Base-by-base conservation (phyloP, 495 filamentous ascomycete species). In the Penicillium alfredii region DNA sequence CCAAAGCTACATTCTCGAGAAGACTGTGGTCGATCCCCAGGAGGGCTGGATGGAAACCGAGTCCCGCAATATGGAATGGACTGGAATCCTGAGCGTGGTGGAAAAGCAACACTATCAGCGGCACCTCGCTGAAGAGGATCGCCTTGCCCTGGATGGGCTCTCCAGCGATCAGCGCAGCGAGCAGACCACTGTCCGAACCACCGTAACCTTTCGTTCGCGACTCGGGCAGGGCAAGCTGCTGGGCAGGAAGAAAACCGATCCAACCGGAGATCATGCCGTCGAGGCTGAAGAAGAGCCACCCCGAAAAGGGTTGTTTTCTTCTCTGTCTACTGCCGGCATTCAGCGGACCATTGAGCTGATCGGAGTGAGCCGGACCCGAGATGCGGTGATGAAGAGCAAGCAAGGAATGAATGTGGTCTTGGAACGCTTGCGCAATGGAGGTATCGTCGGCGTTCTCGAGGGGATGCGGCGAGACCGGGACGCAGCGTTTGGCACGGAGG, bases 391-490 rank as follows among this genome's bases (percentile, higher is more conserved):
- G 36, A 93, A 89, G 55, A 89, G 85, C 55, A 86, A 88, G 48
- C 81, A 96, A 55, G 92, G 93, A 11, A 96, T 99, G 92, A 84
- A 82, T 37, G 78, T 96, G 27, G 90, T 99, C 10, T 70, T 99
- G 15, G 86, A 93, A 60, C 74, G 92, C 22, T 56, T 97, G 44
- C 76, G 92, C 36, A 68, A 72, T 35, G 86, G 88, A 8, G 85
- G 94, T 8, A 77, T 96, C 24, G 83, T 89, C 16, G 86, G 77
- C 12, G 83, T 96, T 11, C 62, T 92, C 26, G 90, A 95, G 56
- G 84, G 85, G 17, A 84, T 90, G 79, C 72, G 83, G 37, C 64
- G 72, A 48, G 86, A 92, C 52, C 64, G 77, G 11, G 77, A 79
- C 40, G 60, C 54, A 10, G 47, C 56, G 6, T 56, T 73, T 34